Conservation (phyloP, 345 rosid genomes). For the Psidium friedrichsthalianum region DNA sequence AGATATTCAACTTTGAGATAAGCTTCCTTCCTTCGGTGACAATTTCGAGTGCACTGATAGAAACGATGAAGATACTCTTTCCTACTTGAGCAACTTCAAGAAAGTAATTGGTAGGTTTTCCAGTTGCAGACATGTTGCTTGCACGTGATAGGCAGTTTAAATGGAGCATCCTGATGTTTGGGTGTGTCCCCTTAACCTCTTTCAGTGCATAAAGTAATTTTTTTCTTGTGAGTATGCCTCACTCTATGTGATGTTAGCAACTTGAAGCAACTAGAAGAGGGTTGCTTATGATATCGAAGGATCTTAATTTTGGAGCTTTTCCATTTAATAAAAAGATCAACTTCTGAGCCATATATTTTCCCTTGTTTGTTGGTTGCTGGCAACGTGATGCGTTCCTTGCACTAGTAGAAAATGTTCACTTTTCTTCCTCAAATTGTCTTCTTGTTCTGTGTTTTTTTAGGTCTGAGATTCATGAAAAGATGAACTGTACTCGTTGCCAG, state of each 20-base stretch:
- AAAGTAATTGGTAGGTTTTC: neutral
- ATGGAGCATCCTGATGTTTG: neutral
- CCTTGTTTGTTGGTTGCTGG: neutral
- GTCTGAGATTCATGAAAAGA: conserved; percentile 88
- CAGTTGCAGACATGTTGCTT: neutral
- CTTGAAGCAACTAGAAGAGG: neutral
- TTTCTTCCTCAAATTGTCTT: neutral
- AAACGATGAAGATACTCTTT: neutral
- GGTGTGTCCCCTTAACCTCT: neutral
- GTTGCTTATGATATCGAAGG: neutral
- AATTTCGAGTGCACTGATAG: neutral
- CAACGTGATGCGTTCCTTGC: neutral
- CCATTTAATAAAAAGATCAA: neutral
- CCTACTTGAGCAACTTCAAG: neutral
- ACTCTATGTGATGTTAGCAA: neutral
- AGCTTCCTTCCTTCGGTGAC: neutral
- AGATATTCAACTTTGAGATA: neutral
- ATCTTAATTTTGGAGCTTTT: neutral
- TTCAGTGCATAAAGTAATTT: neutral
- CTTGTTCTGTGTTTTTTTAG: conserved; percentile 15
- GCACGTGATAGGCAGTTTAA: neutral
- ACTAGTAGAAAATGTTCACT: neutral
- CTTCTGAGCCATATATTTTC: neutral
- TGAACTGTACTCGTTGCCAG: conserved; percentile 67
- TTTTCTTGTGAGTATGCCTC: neutral